Percentiles rank a stretch among this genome's conserved stretches.
These are phyloP conservation scores for Elymus sibiricus DNA, from an alignment of 176 grass and related monocot species.

Conservation along the genomic window DNA sequence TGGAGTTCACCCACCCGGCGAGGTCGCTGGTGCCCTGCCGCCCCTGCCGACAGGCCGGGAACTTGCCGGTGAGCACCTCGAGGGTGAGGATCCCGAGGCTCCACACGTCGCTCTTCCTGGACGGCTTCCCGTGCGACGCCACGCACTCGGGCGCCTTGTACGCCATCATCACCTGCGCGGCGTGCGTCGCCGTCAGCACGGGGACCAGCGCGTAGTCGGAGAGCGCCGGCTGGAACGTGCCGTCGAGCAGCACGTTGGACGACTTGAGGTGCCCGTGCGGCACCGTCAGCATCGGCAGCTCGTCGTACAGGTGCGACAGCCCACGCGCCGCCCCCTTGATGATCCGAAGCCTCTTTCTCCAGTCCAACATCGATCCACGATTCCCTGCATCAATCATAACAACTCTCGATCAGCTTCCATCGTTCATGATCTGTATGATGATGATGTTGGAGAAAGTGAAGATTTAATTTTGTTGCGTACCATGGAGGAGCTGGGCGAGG, in stretches of 20 bases:
- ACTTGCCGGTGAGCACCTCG: constrained; percentile 71
- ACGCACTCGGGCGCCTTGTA: constrained; percentile 72
- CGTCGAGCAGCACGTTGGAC: constrained; percentile 75
- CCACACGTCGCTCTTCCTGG: constrained; percentile 97
- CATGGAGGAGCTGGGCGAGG: constrained; percentile 73
- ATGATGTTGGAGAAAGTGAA: neutral
- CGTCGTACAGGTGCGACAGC: constrained; percentile 70
- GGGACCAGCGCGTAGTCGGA: constrained; percentile 79
- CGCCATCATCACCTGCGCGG: constrained; percentile 70
- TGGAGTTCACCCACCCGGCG: constrained; percentile 50
- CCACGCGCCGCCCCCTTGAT: constrained; percentile 60
- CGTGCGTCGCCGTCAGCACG: constrained; percentile 52
- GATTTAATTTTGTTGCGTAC: constrained; percentile 7
- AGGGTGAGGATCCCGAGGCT: constrained; percentile 76
- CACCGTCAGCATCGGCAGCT: constrained; percentile 84
- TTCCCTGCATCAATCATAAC: neutral
- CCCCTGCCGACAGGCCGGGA: constrained; percentile 39
- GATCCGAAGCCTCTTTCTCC: constrained; percentile 63
- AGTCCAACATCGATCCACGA: constrained; percentile 46
- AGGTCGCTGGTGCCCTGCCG: constrained; percentile 44
- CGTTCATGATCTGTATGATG: neutral
- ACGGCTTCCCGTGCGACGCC: constrained; percentile 44
- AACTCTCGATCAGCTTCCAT: neutral
- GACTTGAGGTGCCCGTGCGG: constrained; percentile 96
- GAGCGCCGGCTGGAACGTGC: constrained; percentile 51